phyloP scores from a whole-genome alignment of 2,329 filamentous ascomycete species.

The Penicillium sp. region DNA sequence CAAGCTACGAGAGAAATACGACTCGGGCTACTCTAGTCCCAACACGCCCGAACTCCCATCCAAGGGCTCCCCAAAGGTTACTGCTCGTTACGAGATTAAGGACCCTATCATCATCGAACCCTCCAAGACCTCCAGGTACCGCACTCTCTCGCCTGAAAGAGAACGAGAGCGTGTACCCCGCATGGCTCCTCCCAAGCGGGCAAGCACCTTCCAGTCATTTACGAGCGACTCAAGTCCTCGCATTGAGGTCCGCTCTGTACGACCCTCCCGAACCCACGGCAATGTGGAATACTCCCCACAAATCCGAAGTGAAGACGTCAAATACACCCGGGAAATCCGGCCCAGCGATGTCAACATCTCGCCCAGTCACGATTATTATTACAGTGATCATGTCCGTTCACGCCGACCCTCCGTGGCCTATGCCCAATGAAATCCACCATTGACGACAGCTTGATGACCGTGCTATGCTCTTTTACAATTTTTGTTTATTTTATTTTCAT shows the following conservation, averaged over 20 bases:
- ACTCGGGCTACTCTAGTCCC: conserved; percentile 49
- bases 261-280: conserved; percentile 20
- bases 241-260: conserved; percentile 23
- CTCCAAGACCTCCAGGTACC: conserved; percentile 27
- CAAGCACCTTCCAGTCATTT: conserved; percentile 30
- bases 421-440: conserved; percentile 3
- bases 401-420: not conserved
- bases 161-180: conserved; percentile 20
- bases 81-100: conserved; percentile 36
- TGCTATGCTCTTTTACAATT: conserved; percentile 4
- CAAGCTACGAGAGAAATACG: conserved; percentile 40
- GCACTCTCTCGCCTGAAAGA: conserved; percentile 30
- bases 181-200: conserved; percentile 28
- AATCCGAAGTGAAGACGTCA: conserved; percentile 28
- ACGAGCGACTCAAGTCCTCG: conserved; percentile 21
- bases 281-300: conserved; percentile 26
- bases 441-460: conserved; percentile 22
- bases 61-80: conserved; percentile 33
- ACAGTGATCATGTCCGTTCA: conserved; percentile 16
- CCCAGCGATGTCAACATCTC: conserved; percentile 23
- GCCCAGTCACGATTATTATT: conserved; percentile 18
- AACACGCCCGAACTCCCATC: conserved; percentile 42
- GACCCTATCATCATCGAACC: conserved; percentile 32
- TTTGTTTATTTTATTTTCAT: not conserved
- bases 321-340: conserved; percentile 28